A percentile compares a stretch with the other conserved stretches of the same genome.
phyloP scores from a whole-genome alignment of 495 filamentous ascomycete genomes.

The Neurospora sp. region DNA sequence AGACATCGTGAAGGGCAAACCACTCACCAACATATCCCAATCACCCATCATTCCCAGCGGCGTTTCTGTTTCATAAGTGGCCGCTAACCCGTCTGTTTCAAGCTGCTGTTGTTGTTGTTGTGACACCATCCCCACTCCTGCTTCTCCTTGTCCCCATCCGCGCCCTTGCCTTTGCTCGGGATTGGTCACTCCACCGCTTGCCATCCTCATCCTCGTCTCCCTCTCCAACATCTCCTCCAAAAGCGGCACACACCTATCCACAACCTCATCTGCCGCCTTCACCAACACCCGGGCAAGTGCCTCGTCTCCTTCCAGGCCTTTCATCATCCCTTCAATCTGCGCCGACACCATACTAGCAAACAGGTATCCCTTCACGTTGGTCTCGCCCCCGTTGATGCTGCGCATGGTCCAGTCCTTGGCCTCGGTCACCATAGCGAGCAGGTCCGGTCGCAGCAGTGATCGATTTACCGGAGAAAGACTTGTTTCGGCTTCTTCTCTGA shows the following conservation, averaged over 20 bases:
- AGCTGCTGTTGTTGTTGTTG: not conserved
- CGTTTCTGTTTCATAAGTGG: not conserved
- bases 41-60: not conserved
- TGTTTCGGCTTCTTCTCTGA: slow-evolving; percentile 36
- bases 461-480: not conserved
- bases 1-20: not conserved
- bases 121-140: not conserved
- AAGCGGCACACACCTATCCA: slow-evolving; percentile 25
- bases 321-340: slow-evolving; percentile 35
- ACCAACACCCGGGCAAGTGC: slow-evolving; percentile 23
- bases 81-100: not conserved
- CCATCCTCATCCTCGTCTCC: not conserved
- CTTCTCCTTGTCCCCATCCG: not conserved
- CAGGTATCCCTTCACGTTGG: slow-evolving; percentile 48
- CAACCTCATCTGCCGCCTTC: slow-evolving; percentile 28
- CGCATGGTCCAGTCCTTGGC: slow-evolving; percentile 32
- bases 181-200: not conserved
- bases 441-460: slow-evolving; percentile 32
- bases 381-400: slow-evolving; percentile 40
- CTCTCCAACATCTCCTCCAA: slow-evolving; percentile 25
- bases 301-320: slow-evolving; percentile 20
- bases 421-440: slow-evolving; percentile 38
- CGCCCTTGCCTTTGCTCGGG: not conserved
- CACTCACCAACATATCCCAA: not conserved
- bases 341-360: slow-evolving; percentile 30